phyloP scores from a whole-genome alignment of 345 rosid species.

The Aegle marmelos region DNA sequence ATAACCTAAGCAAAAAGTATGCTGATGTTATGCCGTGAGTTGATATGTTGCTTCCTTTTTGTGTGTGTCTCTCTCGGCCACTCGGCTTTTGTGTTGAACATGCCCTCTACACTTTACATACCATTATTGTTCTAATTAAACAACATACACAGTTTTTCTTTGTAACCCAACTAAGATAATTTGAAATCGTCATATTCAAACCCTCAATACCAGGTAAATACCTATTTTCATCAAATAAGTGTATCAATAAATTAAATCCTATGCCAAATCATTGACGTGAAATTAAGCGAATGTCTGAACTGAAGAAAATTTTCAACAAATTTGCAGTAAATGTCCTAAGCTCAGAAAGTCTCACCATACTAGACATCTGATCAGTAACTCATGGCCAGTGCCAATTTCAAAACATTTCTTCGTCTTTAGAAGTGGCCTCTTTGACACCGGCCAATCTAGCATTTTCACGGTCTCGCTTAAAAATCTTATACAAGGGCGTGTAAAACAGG shows the following conservation, averaged over 20 bases:
- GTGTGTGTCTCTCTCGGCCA: too few species aligned
- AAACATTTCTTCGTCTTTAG: slow-evolving; percentile 60
- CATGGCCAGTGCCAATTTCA: slow-evolving; percentile 8
- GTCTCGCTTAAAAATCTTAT: slow-evolving; percentile 58
- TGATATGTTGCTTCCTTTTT: background rate
- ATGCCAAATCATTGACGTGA: too few species aligned
- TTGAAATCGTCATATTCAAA: too few species aligned
- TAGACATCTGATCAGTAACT: background rate
- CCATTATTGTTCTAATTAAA: too few species aligned
- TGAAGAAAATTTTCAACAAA: background rate
- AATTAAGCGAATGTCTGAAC: background rate
- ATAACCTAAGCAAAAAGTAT: background rate
- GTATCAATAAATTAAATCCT: too few species aligned
- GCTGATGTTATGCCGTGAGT: background rate
- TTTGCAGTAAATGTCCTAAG: background rate
- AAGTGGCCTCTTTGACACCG: slow-evolving; percentile 37
- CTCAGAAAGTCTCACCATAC: background rate
- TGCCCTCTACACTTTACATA: background rate
- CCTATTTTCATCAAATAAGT: too few species aligned
- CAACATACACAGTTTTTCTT: too few species aligned
- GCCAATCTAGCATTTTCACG: slow-evolving; percentile 56
- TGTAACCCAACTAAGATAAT: background rate
- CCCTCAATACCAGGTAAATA: too few species aligned
- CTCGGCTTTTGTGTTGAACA: background rate
- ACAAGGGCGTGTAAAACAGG: slow-evolving; percentile 81